phyloP scores from a whole-genome alignment of 192 early-diverging fungal species.

The Coemansia sp. region DNA sequence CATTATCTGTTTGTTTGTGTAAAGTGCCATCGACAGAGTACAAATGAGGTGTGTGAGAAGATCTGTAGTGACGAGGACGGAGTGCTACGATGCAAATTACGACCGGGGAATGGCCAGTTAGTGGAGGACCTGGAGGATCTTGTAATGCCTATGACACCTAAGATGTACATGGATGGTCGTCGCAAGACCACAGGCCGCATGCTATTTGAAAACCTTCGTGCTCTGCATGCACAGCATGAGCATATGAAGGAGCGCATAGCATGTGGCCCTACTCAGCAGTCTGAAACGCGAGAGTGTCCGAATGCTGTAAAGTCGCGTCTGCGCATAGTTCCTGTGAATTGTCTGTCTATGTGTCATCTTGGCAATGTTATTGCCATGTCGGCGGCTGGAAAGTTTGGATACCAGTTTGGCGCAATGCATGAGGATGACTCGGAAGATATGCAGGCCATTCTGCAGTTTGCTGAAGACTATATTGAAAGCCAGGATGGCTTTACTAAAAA shows the following conservation, averaged over 20 bases:
- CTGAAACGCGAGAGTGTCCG: constrained; percentile 35
- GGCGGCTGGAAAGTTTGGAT: constrained; percentile 48
- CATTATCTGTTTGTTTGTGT: constrained; percentile 55
- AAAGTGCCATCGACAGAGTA: constrained; percentile 54
- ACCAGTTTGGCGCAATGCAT: constrained; percentile 55
- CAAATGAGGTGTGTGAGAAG: constrained; percentile 54
- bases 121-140: constrained; percentile 54
- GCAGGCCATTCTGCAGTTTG: constrained; percentile 54
- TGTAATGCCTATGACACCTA: constrained; percentile 54
- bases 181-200: constrained; percentile 56
- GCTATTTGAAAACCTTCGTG: constrained; percentile 50
- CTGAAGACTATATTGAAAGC: constrained; percentile 54
- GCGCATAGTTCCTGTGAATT: constrained; percentile 50
- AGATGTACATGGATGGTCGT: constrained; percentile 42
- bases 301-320: constrained; percentile 48
- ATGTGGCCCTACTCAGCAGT: constrained; percentile 38
- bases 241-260: constrained; percentile 44
- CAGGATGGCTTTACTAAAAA: constrained; percentile 49
- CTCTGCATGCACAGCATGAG: constrained; percentile 50
- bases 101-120: constrained; percentile 35
- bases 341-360: constrained; percentile 51
- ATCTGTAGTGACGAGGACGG: constrained; percentile 55
- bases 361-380: constrained; percentile 50
- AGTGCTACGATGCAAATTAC: constrained; percentile 49
- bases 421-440: constrained; percentile 51